Evolutionary conservation across 2,329 filamentous ascomycete species (phyloP).

Genomic region (Trichoderma atroviride): DNA sequence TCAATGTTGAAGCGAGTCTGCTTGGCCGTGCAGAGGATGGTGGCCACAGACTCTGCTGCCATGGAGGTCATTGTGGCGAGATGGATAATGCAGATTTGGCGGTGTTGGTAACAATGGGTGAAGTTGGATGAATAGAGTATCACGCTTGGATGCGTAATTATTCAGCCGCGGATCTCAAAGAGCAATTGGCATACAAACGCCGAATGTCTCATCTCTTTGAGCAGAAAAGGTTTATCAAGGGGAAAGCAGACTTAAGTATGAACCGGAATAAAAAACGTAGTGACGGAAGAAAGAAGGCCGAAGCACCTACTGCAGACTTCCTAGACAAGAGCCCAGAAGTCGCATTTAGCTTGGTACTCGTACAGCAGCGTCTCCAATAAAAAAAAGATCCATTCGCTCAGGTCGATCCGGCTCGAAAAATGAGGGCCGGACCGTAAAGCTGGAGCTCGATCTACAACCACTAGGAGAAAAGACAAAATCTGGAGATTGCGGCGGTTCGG

Average conservation of each 20-base stretch:
- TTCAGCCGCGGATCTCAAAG: background rate
- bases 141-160: background rate
- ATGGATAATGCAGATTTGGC: background rate
- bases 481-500: background rate
- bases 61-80: slow-evolving; percentile 49
- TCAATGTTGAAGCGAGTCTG: slow-evolving; percentile 67
- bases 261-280: background rate
- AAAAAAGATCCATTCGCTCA: background rate
- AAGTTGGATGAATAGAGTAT: background rate
- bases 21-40: slow-evolving; percentile 65
- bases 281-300: background rate
- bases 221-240: background rate
- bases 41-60: slow-evolving; percentile 52
- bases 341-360: background rate
- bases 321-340: background rate
- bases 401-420: background rate
- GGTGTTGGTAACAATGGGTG: background rate
- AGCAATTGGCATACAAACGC: background rate
- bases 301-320: background rate
- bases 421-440: background rate
- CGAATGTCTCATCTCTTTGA: background rate
- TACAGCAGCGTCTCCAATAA: background rate
- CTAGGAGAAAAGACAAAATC: background rate
- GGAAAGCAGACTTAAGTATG: background rate
- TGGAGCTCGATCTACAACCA: background rate